Conservation (phyloP, 2,329 filamentous ascomycete genomes). For the Sordariomycetes sp. region DNA sequence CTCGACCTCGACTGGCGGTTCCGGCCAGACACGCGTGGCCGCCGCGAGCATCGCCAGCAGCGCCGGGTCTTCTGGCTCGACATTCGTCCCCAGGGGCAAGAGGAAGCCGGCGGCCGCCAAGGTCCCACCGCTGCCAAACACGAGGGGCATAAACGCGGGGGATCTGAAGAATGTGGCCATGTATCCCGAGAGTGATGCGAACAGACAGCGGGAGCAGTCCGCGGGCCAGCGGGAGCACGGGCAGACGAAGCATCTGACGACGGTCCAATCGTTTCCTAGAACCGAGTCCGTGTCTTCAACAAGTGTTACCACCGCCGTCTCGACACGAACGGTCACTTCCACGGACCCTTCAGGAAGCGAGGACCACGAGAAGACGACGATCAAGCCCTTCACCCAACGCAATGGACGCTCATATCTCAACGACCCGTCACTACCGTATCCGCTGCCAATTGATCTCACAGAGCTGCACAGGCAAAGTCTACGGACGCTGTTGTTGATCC, state of each 20-base stretch:
- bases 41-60: not conserved
- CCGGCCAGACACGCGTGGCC: not conserved
- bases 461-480: constrained; percentile 85
- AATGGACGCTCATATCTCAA: constrained; percentile 79
- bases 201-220: not conserved
- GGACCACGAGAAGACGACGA: constrained; percentile 18
- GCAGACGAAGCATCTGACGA: no score
- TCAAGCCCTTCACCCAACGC: constrained; percentile 55
- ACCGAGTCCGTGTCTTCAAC: constrained; percentile 37
- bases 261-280: constrained; percentile 17
- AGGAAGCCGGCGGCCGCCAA: not conserved
- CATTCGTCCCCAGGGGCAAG: not conserved
- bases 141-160: not conserved
- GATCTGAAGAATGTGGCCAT: constrained; percentile 1
- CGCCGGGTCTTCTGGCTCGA: not conserved
- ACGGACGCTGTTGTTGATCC: constrained; percentile 70
- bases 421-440: constrained; percentile 64
- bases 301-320: constrained; percentile 31
- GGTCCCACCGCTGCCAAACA: not conserved
- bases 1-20: no score
- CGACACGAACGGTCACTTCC: constrained; percentile 36
- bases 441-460: constrained; percentile 77
- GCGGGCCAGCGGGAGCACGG: no score
- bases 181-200: not conserved
- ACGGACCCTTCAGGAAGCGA: constrained; percentile 35